These are phyloP conservation scores for Arthromyces matolae DNA, from an alignment of 768 basidiomycete species.

Conservation along the genomic window DNA sequence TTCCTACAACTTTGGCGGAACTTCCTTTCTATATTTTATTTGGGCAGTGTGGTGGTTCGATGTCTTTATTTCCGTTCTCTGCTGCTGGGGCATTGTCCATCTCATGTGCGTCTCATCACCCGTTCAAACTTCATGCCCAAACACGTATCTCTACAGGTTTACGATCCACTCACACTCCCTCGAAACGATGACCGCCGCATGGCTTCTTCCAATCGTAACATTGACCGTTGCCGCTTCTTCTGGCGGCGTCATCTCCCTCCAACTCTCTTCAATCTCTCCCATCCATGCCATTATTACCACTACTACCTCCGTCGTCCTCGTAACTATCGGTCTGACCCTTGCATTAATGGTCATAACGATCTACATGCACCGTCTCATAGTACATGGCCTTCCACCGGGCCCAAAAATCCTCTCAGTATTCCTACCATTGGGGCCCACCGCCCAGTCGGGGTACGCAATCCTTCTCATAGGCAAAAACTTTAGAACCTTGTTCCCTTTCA, in stretches of 20 bases:
- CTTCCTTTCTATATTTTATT: conserved; percentile 42
- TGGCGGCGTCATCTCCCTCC: conserved; percentile 28
- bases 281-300: background rate
- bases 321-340: conserved; percentile 18
- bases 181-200: background rate
- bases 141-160: conserved; percentile 36
- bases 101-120: conserved; percentile 49
- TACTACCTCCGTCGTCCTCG: background rate
- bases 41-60: conserved; percentile 70
- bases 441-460: conserved; percentile 59
- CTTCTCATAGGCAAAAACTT: conserved; percentile 53
- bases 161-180: conserved; percentile 53
- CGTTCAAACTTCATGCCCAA: background rate
- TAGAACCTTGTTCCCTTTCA: conserved; percentile 31
- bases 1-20: conserved; percentile 45
- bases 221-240: background rate
- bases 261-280: background rate
- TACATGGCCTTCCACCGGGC: conserved; percentile 47
- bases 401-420: conserved; percentile 54
- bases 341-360: conserved; percentile 65
- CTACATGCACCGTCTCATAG: conserved; percentile 57
- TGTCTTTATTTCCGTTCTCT: conserved; percentile 44
- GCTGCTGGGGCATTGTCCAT: conserved; percentile 61
- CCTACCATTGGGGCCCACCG: conserved; percentile 72
- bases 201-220: background rate